Percentiles rank a stretch among this genome's conserved stretches.
Evolutionary conservation across 1,284 basidiomycete species (phyloP).

Genomic region (Austropuccinia psidii): DNA sequence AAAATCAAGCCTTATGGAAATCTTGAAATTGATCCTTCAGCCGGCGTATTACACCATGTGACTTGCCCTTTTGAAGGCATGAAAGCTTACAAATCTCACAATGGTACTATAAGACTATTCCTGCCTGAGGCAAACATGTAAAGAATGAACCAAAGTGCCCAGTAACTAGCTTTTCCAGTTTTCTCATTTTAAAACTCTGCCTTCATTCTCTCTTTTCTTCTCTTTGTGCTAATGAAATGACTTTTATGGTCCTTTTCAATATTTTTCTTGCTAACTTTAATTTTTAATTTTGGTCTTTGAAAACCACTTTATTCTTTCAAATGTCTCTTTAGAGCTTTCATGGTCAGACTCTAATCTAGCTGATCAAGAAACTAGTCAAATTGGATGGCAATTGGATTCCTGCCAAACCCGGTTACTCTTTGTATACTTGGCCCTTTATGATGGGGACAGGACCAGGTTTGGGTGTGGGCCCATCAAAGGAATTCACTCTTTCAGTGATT

Average conservation of each 20-base stretch:
- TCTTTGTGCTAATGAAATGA: neutral
- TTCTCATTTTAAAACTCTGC: too few species aligned
- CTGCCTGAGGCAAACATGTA: conserved; percentile 96
- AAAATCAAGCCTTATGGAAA: conserved; percentile 74
- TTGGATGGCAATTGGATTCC: conserved; percentile 92
- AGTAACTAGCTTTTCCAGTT: conserved; percentile 60
- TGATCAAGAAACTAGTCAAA: conserved; percentile 81
- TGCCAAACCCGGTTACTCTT: conserved; percentile 73
- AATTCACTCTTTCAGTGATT: conserved; percentile 91
- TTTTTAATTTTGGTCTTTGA: too few species aligned
- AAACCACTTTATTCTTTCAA: too few species aligned
- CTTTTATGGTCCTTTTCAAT: too few species aligned
- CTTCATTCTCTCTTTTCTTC: neutral
- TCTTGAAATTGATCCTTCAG: conserved; percentile 68
- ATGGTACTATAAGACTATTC: conserved; percentile 77
- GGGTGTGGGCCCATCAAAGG: conserved; percentile 76
- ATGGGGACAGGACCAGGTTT: conserved; percentile 86
- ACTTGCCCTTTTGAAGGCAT: conserved; percentile 83
- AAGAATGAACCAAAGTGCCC: conserved; percentile 62
- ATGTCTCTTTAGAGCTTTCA: conserved; percentile 60
- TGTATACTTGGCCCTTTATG: conserved; percentile 77
- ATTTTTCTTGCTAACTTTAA: too few species aligned
- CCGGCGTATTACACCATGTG: conserved; percentile 89
- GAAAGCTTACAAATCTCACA: conserved; percentile 80
- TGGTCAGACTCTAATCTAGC: conserved; percentile 65